Percentiles rank a stretch among this genome's conserved stretches.
phyloP scores from a whole-genome alignment of 2,329 filamentous ascomycete genomes.

The Apiospora rasikravindrae region DNA sequence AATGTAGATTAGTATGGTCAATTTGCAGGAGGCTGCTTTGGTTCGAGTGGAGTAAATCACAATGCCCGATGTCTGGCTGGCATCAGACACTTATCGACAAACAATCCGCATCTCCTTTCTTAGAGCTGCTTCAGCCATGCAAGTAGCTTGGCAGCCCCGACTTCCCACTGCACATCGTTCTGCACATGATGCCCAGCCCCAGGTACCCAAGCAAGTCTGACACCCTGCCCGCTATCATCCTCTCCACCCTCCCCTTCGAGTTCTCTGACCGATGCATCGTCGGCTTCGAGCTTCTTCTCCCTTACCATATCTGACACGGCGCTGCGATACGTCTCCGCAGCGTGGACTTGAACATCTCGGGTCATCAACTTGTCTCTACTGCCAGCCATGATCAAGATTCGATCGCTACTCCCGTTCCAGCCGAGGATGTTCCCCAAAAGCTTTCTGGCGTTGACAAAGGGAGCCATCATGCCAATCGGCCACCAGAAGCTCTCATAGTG shows the following conservation, averaged over 20 bases:
- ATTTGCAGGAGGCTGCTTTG: background rate
- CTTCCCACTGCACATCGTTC: slow-evolving; percentile 55
- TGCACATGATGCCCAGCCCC: slow-evolving; percentile 58
- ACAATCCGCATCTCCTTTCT: background rate
- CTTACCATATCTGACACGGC: slow-evolving; percentile 39
- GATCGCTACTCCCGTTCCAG: slow-evolving; percentile 33
- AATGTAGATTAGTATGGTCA: too few species aligned
- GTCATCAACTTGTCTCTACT: slow-evolving; percentile 49
- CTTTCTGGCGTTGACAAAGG: slow-evolving; percentile 47
- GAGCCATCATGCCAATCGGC: slow-evolving; percentile 53
- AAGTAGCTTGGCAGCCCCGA: slow-evolving; percentile 51
- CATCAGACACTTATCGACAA: background rate
- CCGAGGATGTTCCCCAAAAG: slow-evolving; percentile 45
- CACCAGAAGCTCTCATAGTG: slow-evolving; percentile 59
- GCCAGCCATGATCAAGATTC: slow-evolving; percentile 47
- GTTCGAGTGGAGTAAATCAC: background rate
- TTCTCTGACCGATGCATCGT: slow-evolving; percentile 22
- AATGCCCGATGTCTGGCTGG: background rate
- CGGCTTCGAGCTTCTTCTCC: slow-evolving; percentile 37
- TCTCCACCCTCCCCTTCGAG: slow-evolving; percentile 30
- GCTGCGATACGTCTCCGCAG: slow-evolving; percentile 45
- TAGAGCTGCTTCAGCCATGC: slow-evolving; percentile 45
- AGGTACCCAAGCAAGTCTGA: slow-evolving; percentile 48
- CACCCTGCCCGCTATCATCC: slow-evolving; percentile 41
- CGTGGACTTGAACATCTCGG: slow-evolving; percentile 40